Conservation (phyloP, 2,329 filamentous ascomycete species). For the Nemania serpens region DNA sequence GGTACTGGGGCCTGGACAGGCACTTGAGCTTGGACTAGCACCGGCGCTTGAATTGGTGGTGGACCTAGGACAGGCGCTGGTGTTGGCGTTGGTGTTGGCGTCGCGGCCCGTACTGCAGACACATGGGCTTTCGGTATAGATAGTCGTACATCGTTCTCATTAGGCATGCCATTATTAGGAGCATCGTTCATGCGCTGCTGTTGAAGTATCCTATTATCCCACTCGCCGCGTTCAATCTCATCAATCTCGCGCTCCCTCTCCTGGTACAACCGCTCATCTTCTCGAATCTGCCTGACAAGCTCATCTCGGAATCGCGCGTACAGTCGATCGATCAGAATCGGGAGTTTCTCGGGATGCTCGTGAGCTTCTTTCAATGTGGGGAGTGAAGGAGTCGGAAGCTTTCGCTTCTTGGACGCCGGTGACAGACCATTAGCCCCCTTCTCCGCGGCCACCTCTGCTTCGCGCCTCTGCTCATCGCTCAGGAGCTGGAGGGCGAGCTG, state of each 20-base stretch:
- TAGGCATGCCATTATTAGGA: slow-evolving; percentile 25
- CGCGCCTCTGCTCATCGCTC: slow-evolving; percentile 69
- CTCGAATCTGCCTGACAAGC: slow-evolving; percentile 70
- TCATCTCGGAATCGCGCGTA: slow-evolving; percentile 76
- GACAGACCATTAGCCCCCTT: slow-evolving; percentile 53
- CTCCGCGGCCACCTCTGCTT: slow-evolving; percentile 48
- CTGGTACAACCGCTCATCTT: slow-evolving; percentile 72
- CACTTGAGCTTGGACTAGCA: background rate
- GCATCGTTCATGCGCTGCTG: slow-evolving; percentile 27
- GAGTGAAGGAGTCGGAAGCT: slow-evolving; percentile 67
- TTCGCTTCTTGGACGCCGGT: slow-evolving; percentile 72
- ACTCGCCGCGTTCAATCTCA: slow-evolving; percentile 63
- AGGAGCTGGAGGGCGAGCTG: slow-evolving; percentile 78
- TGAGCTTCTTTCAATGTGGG: slow-evolving; percentile 69
- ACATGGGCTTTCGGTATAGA: slow-evolving; percentile 32
- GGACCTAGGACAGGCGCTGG: background rate
- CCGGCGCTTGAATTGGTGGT: background rate
- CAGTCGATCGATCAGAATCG: slow-evolving; percentile 71
- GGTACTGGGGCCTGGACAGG: background rate
- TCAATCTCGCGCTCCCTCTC: slow-evolving; percentile 69
- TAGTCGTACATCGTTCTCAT: slow-evolving; percentile 23
- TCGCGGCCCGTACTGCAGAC: slow-evolving; percentile 18
- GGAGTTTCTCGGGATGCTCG: slow-evolving; percentile 70
- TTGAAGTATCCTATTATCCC: slow-evolving; percentile 33
- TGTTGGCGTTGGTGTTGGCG: background rate